Percentiles rank a stretch among this genome's conserved stretches.
Conservation (phyloP, 805 yeast species). For the Ogataea corticis region DNA sequence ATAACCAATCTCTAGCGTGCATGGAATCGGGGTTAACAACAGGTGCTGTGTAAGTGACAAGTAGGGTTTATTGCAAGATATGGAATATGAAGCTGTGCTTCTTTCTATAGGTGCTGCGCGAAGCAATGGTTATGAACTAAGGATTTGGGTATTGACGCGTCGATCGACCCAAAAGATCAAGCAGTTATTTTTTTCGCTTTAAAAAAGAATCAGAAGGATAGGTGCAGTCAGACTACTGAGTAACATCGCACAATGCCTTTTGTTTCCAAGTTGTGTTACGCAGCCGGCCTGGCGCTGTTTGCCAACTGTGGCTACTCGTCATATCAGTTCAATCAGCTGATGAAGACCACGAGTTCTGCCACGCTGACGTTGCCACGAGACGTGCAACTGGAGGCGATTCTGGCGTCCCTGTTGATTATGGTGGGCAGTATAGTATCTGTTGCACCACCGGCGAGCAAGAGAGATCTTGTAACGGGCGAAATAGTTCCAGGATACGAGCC, state of each 20-base stretch:
- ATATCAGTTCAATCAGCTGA: constrained; percentile 48
- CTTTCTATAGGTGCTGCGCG: not conserved
- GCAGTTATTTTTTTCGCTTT: not conserved
- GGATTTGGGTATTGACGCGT: not conserved
- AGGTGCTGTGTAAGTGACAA: not conserved
- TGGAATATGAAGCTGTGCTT: not conserved
- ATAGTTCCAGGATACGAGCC: constrained; percentile 28
- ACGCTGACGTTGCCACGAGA: constrained; percentile 41
- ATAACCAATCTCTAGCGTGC: constrained; percentile 50
- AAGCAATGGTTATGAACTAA: constrained; percentile 5
- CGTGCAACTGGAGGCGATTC: constrained; percentile 49
- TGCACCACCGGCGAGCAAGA: constrained; percentile 19
- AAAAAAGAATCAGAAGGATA: not conserved
- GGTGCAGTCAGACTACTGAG: not conserved
- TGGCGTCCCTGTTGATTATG: constrained; percentile 47
- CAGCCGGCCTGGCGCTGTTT: constrained; percentile 28
- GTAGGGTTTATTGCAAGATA: not conserved
- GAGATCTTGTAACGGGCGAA: constrained; percentile 31
- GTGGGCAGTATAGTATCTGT: constrained; percentile 40
- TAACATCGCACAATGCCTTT: not conserved
- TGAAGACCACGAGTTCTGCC: constrained; percentile 20
- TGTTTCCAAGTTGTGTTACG: constrained; percentile 7
- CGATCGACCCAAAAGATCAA: constrained; percentile 1
- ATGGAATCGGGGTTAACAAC: constrained; percentile 9
- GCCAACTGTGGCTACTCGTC: constrained; percentile 56